A percentile compares a stretch with the other conserved stretches of the same genome.
Conservation (phyloP, 768 basidiomycete genomes). For the Coprinopsis sp. region DNA sequence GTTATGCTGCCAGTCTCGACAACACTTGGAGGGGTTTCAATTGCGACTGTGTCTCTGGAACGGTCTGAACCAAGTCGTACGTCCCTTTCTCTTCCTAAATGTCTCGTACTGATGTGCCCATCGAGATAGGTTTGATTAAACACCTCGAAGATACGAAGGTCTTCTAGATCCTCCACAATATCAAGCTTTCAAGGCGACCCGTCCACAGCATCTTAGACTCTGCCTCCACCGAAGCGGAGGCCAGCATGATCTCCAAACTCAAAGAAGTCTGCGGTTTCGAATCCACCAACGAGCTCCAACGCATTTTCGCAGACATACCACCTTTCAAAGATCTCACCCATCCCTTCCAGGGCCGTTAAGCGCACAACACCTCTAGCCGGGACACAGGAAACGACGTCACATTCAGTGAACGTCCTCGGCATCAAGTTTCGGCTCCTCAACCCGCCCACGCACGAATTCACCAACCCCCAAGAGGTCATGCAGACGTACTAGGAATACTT, state of each 20-base stretch:
- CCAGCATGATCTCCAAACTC: slow-evolving; percentile 98
- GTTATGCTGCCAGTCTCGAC: slow-evolving; percentile 93
- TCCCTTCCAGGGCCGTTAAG: slow-evolving; percentile 92
- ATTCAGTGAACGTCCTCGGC: slow-evolving; percentile 88
- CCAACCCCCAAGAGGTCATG: slow-evolving; percentile 82
- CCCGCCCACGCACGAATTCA: slow-evolving; percentile 79
- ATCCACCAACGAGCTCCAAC: slow-evolving; percentile 95
- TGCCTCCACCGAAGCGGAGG: slow-evolving; percentile 94
- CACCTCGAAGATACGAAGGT: slow-evolving; percentile 99
- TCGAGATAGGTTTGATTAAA: slow-evolving; percentile 96
- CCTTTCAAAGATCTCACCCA: slow-evolving; percentile 95
- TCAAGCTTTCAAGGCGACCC: slow-evolving; percentile 91
- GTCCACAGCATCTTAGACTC: slow-evolving; percentile 90
- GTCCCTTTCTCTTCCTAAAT: slow-evolving; percentile 28
- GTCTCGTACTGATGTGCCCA: slow-evolving; percentile 21
- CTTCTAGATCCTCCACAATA: slow-evolving; percentile 98
- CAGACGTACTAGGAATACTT: slow-evolving; percentile 90
- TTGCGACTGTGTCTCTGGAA: slow-evolving; percentile 85
- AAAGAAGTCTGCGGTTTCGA: slow-evolving; percentile 99
- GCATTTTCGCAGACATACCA: slow-evolving; percentile 99
- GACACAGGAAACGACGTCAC: slow-evolving; percentile 87
- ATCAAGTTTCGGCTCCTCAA: slow-evolving; percentile 95
- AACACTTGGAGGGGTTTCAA: slow-evolving; percentile 98
- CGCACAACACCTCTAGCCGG: no score
- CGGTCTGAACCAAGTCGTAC: slow-evolving; percentile 88